Percentiles rank a stretch among this genome's conserved stretches.
phyloP scores from a whole-genome alignment of 805 yeast genomes.

The Candida nemodendra region DNA sequence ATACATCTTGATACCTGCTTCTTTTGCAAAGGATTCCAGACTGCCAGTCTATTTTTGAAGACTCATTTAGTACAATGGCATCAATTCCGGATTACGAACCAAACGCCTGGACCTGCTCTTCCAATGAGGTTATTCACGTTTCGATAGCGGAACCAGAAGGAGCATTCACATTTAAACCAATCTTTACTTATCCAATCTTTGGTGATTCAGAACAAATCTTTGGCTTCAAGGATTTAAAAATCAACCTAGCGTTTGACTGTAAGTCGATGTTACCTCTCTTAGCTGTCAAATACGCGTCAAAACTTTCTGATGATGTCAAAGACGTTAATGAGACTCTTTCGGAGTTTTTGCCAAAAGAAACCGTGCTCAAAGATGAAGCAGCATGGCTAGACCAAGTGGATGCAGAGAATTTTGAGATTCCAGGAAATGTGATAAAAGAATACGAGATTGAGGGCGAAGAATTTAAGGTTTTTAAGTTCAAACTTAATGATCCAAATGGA shows the following conservation, averaged over 20 bases:
- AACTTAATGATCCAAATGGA: constrained; percentile 41
- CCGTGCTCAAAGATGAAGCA: constrained; percentile 60
- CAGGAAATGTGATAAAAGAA: constrained; percentile 32
- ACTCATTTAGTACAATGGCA: constrained; percentile 4
- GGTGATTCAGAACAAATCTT: constrained; percentile 88
- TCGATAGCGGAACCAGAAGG: constrained; percentile 59
- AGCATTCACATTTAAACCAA: constrained; percentile 66
- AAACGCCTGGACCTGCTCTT: constrained; percentile 65
- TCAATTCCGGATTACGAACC: constrained; percentile 28
- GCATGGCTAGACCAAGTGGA: constrained; percentile 62
- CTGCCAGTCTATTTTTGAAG: too few relatives aligned
- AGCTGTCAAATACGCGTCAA: constrained; percentile 53
- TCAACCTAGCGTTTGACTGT: constrained; percentile 72
- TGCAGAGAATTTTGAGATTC: constrained; percentile 40
- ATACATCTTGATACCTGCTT: too few relatives aligned
- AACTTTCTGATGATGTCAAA: constrained; percentile 54
- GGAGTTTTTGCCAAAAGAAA: constrained; percentile 57
- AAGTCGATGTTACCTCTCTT: constrained; percentile 71
- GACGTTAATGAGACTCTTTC: constrained; percentile 57
- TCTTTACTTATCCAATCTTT: constrained; percentile 88
- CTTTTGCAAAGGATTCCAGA: too few relatives aligned
- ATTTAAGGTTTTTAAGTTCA: constrained; percentile 53
- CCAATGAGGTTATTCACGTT: constrained; percentile 65
- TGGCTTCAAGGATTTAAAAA: constrained; percentile 72
- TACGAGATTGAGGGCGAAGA: constrained; percentile 37